Evolutionary conservation across 495 filamentous ascomycete genomes (phyloP), one percentile per base, ranked within the genome.

Genomic region (Hypoxylon lienhwacheense): DNA sequence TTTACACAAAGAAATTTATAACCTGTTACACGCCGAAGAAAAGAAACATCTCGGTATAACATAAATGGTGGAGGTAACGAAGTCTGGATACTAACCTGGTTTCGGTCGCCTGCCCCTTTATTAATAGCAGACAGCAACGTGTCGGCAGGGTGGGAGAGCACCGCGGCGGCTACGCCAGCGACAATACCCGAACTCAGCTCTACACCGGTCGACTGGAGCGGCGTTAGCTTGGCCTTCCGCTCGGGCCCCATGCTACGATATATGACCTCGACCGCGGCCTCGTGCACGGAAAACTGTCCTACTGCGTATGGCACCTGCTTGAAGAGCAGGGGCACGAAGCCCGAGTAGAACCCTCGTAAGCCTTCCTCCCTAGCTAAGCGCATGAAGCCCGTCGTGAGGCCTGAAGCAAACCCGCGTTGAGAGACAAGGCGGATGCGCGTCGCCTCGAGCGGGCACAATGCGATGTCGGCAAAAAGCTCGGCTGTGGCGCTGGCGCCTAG

Each of bases 61-160:
- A n/a, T n/a, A n/a, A n/a, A n/a, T n/a, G n/a, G n/a, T n/a, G n/a
- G n/a, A n/a, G n/a, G n/a, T n/a, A n/a, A n/a, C n/a, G n/a, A n/a
- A n/a, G n/a, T n/a, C n/a, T n/a, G n/a, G n/a, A n/a, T n/a, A n/a
- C n/a, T n/a, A n/a, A n/a, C n/a, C n/a, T n/a, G 69, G 7, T 48
- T 63, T 2, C 52, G 61, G 31, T 71, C 67, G 7, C 67, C 69
- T 1, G 69, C 65, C 19, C 69, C 69, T 83, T 92, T 95, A 79
- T 95, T 95, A 77, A 92, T 95, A 77, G 91, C 91, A 68, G 81
- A 86, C 49, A 92, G 80, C 84, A 95, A 88, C 57, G 89, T 95
- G 67, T 95, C 89, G 46, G 89, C 89, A 46, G 89, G 89, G 72
- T 95, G 89, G 36, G 87, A 91, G 60, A 95, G 81, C 49, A 91